phyloP scores from a whole-genome alignment of 139 green algal species.

The Limnomonas spitsbergensis region DNA sequence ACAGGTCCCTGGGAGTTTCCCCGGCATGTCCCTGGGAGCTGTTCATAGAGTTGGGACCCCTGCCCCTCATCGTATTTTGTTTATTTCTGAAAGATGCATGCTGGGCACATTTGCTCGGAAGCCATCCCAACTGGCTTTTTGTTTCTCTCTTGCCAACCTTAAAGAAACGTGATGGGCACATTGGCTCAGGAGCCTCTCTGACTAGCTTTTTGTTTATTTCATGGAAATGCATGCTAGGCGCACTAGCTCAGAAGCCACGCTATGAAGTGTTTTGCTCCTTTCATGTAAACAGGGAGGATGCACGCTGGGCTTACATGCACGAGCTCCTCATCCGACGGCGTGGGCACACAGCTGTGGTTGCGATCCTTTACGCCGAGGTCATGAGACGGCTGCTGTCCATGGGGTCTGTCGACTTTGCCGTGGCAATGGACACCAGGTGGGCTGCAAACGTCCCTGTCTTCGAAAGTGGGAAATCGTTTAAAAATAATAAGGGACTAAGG shows the following conservation, averaged over 20 bases:
- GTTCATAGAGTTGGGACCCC: too few species aligned
- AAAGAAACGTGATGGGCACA: not conserved
- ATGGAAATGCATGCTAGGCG: not conserved
- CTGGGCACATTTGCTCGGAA: not conserved
- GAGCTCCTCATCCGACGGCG: constrained; percentile 27
- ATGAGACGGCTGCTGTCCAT: constrained; percentile 25
- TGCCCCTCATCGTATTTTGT: too few species aligned
- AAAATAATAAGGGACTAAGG: too few species aligned
- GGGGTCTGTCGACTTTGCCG: constrained; percentile 29
- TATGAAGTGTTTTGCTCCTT: not conserved
- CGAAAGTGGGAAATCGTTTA: not conserved
- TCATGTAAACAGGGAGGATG: constrained; percentile 29
- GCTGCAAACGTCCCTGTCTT: not conserved
- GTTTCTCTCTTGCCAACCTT: not conserved
- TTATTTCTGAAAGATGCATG: not conserved
- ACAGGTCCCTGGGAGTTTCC: too few species aligned
- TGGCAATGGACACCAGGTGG: constrained; percentile 20
- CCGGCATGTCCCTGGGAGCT: too few species aligned
- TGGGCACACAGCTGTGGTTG: constrained; percentile 28
- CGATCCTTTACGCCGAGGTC: constrained; percentile 30
- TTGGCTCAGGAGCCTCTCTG: too few species aligned
- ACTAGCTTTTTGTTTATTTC: too few species aligned
- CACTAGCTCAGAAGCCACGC: not conserved
- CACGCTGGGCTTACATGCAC: constrained; percentile 31
- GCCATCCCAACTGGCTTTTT: not conserved